Evolutionary conservation across 2,329 filamentous ascomycete species (phyloP).

Genomic region (Xylariaceae sp.): DNA sequence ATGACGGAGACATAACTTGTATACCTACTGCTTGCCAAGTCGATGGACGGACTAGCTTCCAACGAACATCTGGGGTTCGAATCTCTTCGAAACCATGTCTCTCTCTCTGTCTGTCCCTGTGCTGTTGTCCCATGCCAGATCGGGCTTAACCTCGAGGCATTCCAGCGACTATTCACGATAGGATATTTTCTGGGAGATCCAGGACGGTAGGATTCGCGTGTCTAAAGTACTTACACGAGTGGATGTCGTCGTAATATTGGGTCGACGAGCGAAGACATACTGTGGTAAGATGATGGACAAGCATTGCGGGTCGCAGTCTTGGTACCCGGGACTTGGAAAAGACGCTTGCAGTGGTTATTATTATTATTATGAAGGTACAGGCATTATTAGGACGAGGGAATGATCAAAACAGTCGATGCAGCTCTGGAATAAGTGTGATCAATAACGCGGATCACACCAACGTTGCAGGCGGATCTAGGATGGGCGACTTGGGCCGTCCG

Average conservation of each 20-base stretch:
- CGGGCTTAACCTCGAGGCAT: conserved; percentile 16
- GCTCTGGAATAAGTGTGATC: conserved; percentile 11
- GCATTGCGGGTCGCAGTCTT: not conserved
- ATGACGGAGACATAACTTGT: conserved; percentile 8
- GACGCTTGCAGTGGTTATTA: conserved; percentile 4
- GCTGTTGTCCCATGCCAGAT: conserved; percentile 13
- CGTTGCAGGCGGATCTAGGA: conserved; percentile 17
- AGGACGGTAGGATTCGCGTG: conserved; percentile 12
- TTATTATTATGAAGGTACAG: not conserved
- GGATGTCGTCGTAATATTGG: conserved; percentile 1
- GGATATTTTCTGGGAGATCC: conserved; percentile 15
- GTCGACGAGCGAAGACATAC: conserved; percentile 2
- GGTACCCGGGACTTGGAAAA: conserved; percentile 2
- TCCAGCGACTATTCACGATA: conserved; percentile 8
- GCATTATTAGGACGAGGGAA: conserved; percentile 2
- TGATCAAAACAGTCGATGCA: conserved; percentile 5
- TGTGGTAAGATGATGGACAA: conserved; percentile 2
- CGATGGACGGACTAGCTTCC: conserved; percentile 1
- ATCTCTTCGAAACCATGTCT: conserved; percentile 10
- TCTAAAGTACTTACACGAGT: not conserved
- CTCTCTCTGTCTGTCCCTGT: conserved; percentile 6
- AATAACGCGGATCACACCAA: conserved; percentile 16
- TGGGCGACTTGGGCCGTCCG: conserved; percentile 14
- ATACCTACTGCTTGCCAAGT: not conserved
- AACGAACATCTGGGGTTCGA: conserved; percentile 4